A percentile compares a stretch with the other conserved stretches of the same genome.
phyloP scores from a whole-genome alignment of 306 rosid species.

The Cicer arietinum region DNA sequence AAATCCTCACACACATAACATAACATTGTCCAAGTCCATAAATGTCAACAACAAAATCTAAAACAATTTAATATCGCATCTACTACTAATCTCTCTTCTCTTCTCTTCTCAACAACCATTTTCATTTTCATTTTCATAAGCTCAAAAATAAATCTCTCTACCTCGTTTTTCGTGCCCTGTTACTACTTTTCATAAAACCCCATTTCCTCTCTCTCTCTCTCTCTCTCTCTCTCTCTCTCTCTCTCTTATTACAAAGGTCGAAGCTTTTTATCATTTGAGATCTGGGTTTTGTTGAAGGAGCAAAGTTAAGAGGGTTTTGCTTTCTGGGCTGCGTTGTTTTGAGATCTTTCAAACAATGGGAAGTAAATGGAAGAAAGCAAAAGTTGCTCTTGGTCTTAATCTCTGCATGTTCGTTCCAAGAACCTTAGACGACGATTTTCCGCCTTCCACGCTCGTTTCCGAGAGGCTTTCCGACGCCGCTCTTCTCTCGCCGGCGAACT shows the following conservation, averaged over 20 bases:
- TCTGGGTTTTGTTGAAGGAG: conserved; percentile 64
- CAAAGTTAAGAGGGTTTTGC: conserved; percentile 26
- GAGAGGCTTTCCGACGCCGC: conserved; percentile 86
- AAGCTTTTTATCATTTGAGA: conserved; percentile 59
- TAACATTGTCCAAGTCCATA: conserved; percentile 44
- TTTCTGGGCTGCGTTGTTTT: conserved; percentile 27
- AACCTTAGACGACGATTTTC: conserved; percentile 70
- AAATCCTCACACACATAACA: conserved; percentile 36
- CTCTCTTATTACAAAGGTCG: conserved; percentile 46
- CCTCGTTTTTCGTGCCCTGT: conserved; percentile 71
- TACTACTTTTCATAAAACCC: conserved; percentile 62
- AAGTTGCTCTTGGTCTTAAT: conserved; percentile 81
- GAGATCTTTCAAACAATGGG: conserved; percentile 67
- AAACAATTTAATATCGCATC: conserved; percentile 1
- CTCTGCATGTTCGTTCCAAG: conserved; percentile 83
- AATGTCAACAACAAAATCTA: conserved; percentile 61
- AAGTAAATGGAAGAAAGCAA: conserved; percentile 95
- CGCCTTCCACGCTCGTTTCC: conserved; percentile 59
- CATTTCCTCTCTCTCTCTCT: conserved; percentile 50
- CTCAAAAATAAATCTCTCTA: conserved; percentile 18
- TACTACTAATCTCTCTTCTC: conserved; percentile 9
- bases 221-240: conserved; percentile 46
- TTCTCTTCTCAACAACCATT: conserved; percentile 29
- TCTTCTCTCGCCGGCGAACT: conserved; percentile 75
- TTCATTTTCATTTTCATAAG: background rate